Conservation (phyloP, 768 basidiomycete genomes). For the Gymnopilus dilepis region DNA sequence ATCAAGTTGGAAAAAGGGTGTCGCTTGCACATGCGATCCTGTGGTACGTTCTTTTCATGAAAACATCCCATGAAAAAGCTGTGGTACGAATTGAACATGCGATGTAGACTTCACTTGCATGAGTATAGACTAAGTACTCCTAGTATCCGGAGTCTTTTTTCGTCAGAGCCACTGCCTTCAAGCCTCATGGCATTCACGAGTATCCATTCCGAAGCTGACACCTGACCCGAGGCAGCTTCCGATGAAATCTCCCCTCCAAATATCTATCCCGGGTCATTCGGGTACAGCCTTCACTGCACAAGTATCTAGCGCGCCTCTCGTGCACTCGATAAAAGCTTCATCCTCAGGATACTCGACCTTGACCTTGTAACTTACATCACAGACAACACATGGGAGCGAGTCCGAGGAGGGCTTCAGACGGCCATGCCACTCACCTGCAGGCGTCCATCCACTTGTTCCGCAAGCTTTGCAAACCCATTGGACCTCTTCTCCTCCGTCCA, state of each 20-base stretch:
- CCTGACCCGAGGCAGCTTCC: neutral
- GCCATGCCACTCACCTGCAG: neutral
- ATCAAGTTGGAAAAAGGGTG: too few relatives aligned
- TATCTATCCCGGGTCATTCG: neutral
- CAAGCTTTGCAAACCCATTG: neutral
- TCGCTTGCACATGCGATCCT: too few relatives aligned
- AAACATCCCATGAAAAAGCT: too few relatives aligned
- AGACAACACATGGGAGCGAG: neutral
- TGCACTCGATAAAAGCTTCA: neutral
- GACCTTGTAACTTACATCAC: neutral
- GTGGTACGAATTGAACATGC: too few relatives aligned
- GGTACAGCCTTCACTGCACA: neutral
- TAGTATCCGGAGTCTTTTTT: too few relatives aligned
- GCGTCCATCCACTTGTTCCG: neutral
- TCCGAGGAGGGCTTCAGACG: neutral
- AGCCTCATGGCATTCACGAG: too few relatives aligned
- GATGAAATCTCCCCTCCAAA: neutral
- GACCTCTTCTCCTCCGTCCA: neutral
- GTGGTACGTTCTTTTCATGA: too few relatives aligned
- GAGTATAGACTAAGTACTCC: too few relatives aligned
- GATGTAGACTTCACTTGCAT: too few relatives aligned
- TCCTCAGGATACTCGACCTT: neutral
- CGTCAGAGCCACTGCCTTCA: too few relatives aligned
- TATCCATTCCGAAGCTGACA: too few relatives aligned
- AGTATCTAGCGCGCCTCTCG: neutral